Base-by-base conservation (phyloP, 169 alveolate genomes). In the Cryptosporidium tyzzeri region DNA sequence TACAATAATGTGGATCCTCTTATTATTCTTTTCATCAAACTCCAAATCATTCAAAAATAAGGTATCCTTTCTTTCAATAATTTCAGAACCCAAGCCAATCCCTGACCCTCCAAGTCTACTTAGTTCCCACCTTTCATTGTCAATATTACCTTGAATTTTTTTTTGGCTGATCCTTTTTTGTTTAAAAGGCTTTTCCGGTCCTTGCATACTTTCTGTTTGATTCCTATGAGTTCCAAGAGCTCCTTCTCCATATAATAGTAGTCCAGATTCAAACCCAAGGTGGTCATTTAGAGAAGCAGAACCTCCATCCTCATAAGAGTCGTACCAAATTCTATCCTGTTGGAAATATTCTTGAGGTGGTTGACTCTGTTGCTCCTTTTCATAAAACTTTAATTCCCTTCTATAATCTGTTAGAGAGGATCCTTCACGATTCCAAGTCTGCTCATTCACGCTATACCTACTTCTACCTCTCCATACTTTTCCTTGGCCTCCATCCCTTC, bases 91-190 rank as follows among this genome's bases (percentile, higher is more conserved):
- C 94, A 80, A 26, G 41, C 84, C 65, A 16, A 96, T 97, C 29
- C 99, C 99, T 8, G 99, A 96, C 53, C 95, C 95, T n/a, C 96
- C 93, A 95, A 98, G 95, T 71, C 99, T 86, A 85, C 96, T 96
- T 55, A 97, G 91, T 94, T 98, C 99, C 99, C 99, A 98, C 93
- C 96, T 95, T 69, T 96, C 96, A 85, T 95, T 96, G 86, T 98
- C 99, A 48, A 96, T 94, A 84, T 94, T 94, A 86, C 96, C 97
- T 86, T 97, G 97, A 37, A 94, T 92, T 85, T 92, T 92, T 8
- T 91, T 92, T 39, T 50, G 59, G 70, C 92, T 91, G 29, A 86
- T 70, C 48, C 71, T 51, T 33, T 86, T 62, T 21, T 59, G 33
- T 31, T 44, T 59, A 21, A 2, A 21, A 14, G 6, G 2, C 2